phyloP scores from a whole-genome alignment of 345 rosid genomes.

The Pseudoturritis turrita region DNA sequence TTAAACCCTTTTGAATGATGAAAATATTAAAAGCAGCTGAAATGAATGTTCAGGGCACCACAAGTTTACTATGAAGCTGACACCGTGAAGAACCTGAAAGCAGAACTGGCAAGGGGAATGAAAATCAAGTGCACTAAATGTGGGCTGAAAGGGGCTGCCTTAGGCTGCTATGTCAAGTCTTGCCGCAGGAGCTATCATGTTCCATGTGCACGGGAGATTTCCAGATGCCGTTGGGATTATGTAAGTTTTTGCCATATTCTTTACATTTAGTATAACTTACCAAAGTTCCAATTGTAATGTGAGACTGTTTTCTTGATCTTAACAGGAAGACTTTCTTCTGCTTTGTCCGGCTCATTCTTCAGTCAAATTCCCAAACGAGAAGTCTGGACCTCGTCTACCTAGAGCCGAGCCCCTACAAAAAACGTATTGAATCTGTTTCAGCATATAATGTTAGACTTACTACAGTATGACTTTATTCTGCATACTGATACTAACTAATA shows the following conservation, averaged over 20 bases:
- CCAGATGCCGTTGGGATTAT: constrained; percentile 75
- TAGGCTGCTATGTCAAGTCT: constrained; percentile 76
- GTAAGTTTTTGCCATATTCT: constrained; percentile 33
- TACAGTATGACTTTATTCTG: background rate
- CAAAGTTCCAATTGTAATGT: background rate
- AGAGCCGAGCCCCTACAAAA: constrained; percentile 1
- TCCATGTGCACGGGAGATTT: constrained; percentile 60
- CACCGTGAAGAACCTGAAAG: constrained; percentile 57
- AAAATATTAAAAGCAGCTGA: background rate
- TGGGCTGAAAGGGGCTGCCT: constrained; percentile 75
- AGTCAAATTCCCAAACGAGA: constrained; percentile 62
- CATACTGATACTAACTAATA: background rate
- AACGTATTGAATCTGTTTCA: background rate
- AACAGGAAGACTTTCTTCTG: constrained; percentile 61
- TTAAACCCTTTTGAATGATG: background rate
- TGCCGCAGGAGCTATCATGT: constrained; percentile 76
- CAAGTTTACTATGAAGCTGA: constrained; percentile 63
- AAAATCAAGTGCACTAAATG: constrained; percentile 73
- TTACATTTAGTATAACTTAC: background rate
- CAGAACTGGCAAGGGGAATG: constrained; percentile 70
- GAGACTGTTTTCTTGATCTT: constrained; percentile 6
- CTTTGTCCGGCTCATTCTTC: constrained; percentile 78
- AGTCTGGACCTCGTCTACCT: constrained; percentile 14
- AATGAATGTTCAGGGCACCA: constrained; percentile 63
- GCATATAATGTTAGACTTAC: background rate